Evolutionary conservation across 768 basidiomycete genomes (phyloP), one percentile per base, ranked within the genome.

Genomic region (Crepidotus variabilis): DNA sequence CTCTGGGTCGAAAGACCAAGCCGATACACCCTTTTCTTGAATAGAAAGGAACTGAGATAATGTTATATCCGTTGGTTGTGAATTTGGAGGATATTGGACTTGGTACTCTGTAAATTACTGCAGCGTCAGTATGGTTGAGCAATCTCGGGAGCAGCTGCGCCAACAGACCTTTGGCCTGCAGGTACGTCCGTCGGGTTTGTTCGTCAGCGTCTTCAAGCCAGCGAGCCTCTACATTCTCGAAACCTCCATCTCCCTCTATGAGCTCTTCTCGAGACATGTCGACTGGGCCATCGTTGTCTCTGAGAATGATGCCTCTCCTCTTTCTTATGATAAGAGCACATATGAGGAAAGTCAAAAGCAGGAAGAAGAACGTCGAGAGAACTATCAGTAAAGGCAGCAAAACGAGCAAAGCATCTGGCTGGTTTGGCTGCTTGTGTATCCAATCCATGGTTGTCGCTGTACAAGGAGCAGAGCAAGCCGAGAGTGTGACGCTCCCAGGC

Each of bases 1-100:
- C 70, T 98, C 97, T 34, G 97, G 97, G 70, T 99, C 97, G 68
- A 99, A 99, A 36, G 87, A 94, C 97, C 97, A 99, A 16, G 97
- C 97, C 23, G 95, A 96, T 47, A 99, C 96, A 61, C 97, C 97
- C 67, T 99, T 99, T 74, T 99, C 97, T 69, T 99, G 97, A 56
- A 99, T 99, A 23, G 95, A 94, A 20, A 99, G 86, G 74, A 98
- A 98, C 67, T 99, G 97, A 8, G 96, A 96, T 52, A 99, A 79
- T 0, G 96, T 99, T 72, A 99, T 98, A 71, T 99, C 97, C 51
- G 96, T 95, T 21, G 95, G 92, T 46, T 89, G 79, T n/a, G 97
- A 98, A 68, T 96, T 94, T 32, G 97, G 95, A 4, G 91, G 92
- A 71, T 95, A 95, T 69, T 91, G 88, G 22, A 86, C 59, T 67